Conservation (phyloP, 176 grass and related monocot species). For the Puya raimondii region DNA sequence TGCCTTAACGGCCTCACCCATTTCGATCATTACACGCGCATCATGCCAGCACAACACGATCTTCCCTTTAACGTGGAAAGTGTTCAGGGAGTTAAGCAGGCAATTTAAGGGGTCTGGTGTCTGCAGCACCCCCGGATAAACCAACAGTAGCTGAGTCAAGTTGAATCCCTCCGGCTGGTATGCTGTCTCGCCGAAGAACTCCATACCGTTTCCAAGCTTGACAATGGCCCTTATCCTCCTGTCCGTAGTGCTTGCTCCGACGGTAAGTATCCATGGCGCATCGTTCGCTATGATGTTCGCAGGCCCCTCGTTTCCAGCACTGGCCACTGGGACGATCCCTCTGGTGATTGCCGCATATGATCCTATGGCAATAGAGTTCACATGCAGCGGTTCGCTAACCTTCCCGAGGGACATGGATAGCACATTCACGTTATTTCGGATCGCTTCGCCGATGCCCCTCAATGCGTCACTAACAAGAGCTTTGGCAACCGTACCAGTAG, state of each 20-base stretch:
- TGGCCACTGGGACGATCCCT: slow-evolving; percentile 45
- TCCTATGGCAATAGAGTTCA: not conserved
- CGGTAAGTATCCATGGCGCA: slow-evolving; percentile 85
- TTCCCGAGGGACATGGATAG: slow-evolving; percentile 59
- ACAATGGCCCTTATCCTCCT: slow-evolving; percentile 37
- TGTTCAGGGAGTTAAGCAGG: slow-evolving; percentile 25
- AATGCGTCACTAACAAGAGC: slow-evolving; percentile 27
- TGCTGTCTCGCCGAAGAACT: slow-evolving; percentile 42
- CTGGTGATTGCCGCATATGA: not conserved
- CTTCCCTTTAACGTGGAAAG: slow-evolving; percentile 43
- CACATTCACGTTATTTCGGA: slow-evolving; percentile 63
- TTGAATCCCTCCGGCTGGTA: slow-evolving; percentile 44
- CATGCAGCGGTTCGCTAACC: not conserved
- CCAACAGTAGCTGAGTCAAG: slow-evolving; percentile 22
- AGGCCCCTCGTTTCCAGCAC: slow-evolving; percentile 46
- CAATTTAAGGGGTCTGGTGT: slow-evolving; percentile 22
- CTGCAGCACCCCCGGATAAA: slow-evolving; percentile 6
- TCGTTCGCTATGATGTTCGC: slow-evolving; percentile 42
- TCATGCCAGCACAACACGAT: slow-evolving; percentile 67
- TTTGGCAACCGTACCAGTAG: not conserved
- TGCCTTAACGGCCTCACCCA: slow-evolving; percentile 29
- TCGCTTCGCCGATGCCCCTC: slow-evolving; percentile 58
- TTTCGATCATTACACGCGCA: too few relatives aligned
- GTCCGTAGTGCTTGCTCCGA: slow-evolving; percentile 61
- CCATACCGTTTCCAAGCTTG: slow-evolving; percentile 37